Evolutionary conservation across 179 eudicot species (phyloP), one percentile per base, ranked within the genome.

Genomic region (Silene coronaria): DNA sequence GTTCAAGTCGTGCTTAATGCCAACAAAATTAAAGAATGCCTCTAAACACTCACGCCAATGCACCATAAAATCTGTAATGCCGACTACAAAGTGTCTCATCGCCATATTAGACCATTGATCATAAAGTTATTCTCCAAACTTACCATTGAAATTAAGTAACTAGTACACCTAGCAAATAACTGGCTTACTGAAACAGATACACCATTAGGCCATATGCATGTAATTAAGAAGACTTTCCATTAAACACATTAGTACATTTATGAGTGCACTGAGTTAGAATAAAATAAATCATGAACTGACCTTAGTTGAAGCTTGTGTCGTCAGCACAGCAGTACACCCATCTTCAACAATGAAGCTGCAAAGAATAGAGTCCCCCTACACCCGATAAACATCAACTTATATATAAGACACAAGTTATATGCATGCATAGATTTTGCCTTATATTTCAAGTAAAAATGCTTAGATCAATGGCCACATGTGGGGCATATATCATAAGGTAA

Each of bases 261-360:
- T 10, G 13, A 42, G 9, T 6, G 28, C 45, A 65, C 45, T 24
- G 17, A 26, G 55, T 69, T 69, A 22, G 45, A 71, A 34, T 6
- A 2, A 0, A 32, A 11, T 17, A 45, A 24, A 73, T 45, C 36
- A 69, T 5, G 19, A 70, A 66, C 30, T 66, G 17, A 91, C 97
- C 94, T 95, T 95, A 13, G 99, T 95, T 68, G 99, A 92, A 77
- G 99, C 85, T 74, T 92, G 97, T 71, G 99, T 95, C 67, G 97
- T 95, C 83, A 95, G 87, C 67, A 90, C 99, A 14, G 95, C 80
- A 63, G 90, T 90, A 78, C 96, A 95, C 42, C 90, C 90, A 83
- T 92, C 99, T 81, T 89, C 97, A 66, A 95, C 82, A 17, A 82
- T 78, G 45, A 90, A 63, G 57, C 85, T 84, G 81, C 86, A 92